Evolutionary conservation across 306 rosid genomes (phyloP).

Genomic region (Fagus sylvatica): DNA sequence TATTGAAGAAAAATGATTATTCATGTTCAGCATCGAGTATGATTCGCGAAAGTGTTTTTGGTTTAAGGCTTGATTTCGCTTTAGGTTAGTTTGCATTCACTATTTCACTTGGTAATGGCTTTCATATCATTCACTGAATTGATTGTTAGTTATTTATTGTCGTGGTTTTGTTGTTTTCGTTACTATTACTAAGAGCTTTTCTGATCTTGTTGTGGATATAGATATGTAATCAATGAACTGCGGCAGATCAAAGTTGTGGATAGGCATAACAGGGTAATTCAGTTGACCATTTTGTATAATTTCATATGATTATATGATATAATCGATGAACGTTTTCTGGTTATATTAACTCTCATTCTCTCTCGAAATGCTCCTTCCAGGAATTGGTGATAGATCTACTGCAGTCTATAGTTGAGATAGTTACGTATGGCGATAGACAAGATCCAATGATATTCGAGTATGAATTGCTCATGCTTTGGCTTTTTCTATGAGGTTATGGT

Average conservation of each 20-base stretch:
- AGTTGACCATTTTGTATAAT: not conserved
- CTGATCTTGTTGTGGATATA: slow-evolving; percentile 1
- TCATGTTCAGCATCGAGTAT: too few relatives aligned
- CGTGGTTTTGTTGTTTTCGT: not conserved
- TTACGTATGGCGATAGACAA: slow-evolving; percentile 77
- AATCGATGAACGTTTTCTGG: not conserved
- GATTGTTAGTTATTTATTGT: not conserved
- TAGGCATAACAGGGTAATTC: slow-evolving; percentile 35
- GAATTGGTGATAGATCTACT: slow-evolving; percentile 69
- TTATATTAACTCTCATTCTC: not conserved
- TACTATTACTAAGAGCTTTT: not conserved
- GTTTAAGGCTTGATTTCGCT: too few relatives aligned
- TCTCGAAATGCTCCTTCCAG: slow-evolving; percentile 37
- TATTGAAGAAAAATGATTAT: too few relatives aligned
- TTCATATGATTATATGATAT: too few relatives aligned
- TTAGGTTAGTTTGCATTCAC: too few relatives aligned
- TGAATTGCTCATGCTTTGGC: slow-evolving; percentile 25
- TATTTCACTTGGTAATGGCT: too few relatives aligned
- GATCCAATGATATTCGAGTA: slow-evolving; percentile 83
- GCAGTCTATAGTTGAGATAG: slow-evolving; percentile 81
- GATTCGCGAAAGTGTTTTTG: too few relatives aligned
- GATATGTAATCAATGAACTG: slow-evolving; percentile 32
- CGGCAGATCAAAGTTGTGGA: slow-evolving; percentile 43
- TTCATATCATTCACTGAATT: too few relatives aligned
- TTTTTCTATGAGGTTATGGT: slow-evolving; percentile 8